Evolutionary conservation across 805 yeast genomes (phyloP), one percentile per base, ranked within the genome.

Genomic region (Isabelozyma rhagii): DNA sequence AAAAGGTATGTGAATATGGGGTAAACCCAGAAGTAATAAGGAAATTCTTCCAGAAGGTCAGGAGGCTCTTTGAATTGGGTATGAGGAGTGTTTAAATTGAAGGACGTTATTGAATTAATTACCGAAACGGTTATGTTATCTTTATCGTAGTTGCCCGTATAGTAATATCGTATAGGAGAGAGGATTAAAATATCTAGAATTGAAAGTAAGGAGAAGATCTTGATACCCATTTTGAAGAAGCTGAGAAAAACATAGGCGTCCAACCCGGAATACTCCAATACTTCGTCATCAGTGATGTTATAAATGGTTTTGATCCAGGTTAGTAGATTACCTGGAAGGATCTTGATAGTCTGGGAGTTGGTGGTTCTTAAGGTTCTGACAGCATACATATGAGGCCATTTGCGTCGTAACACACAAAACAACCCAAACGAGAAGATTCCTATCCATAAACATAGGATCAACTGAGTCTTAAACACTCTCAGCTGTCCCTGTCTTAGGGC

Each of bases 211-310:
- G 81, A 68, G 38, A 93, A 71, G 5, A 89, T 75, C 61, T 81
- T 81, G 48, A 91, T 87, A 47, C 96, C 83, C 87, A 91, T 88
- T 51, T 65, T 69, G 62, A 72, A 73, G 57, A 72, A 74, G 28
- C 67, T 59, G 47, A 74, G 58, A 48, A 68, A 73, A 41, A 72
- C 78, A 71, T 80, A 91, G 1, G 97, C 97, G 67, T 93, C 99
- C 41, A 93, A 70, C 0, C 99, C 99, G 1, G 97, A 96, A 59
- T 83, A 85, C 53, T 87, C 89, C 46, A 93, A 74, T 3, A 93
- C 79, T 48, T 91, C 92, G 11, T 81, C 79, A 56, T 94, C 98
- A 18, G 80, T 72, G 17, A 92, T 84, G 9, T 65, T 63, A 60
- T 80, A 80, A 9, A 93, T 68, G 0, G 81, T 81, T 3, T 80